Percentiles rank a stretch among this genome's conserved stretches.
phyloP scores from a whole-genome alignment of 495 filamentous ascomycete genomes.

The Aspergillus diversus region DNA sequence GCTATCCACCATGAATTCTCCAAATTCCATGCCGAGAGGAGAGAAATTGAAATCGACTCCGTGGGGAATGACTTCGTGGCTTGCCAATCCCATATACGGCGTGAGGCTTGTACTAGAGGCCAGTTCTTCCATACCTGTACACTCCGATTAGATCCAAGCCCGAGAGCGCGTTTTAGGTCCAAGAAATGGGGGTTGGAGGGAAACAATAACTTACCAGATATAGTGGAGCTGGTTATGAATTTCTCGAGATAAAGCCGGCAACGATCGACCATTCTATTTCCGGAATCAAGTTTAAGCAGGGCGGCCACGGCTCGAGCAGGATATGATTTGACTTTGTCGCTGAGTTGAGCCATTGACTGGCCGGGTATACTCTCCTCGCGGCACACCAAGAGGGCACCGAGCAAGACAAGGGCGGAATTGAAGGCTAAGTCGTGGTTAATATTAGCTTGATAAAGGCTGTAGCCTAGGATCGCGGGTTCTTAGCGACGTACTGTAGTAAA shows the following conservation, averaged over 20 bases:
- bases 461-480: not conserved
- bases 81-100: not conserved
- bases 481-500: conserved; percentile 42
- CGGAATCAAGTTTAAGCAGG: conserved; percentile 40
- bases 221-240: conserved; percentile 31
- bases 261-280: conserved; percentile 45
- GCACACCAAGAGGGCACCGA: conserved; percentile 36
- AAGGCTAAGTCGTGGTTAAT: conserved; percentile 35
- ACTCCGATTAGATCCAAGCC: not conserved
- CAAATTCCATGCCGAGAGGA: conserved; percentile 44
- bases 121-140: not conserved
- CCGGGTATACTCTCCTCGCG: conserved; percentile 21
- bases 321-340: conserved; percentile 25
- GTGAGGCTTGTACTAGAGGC: not conserved
- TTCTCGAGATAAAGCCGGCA: conserved; percentile 42
- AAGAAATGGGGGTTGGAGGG: not conserved
- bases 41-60: conserved; percentile 22
- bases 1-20: conserved; percentile 50
- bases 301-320: conserved; percentile 36
- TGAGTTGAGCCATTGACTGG: conserved; percentile 15
- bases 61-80: not conserved
- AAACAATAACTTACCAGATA: conserved; percentile 25
- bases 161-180: not conserved
- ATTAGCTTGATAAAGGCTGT: not conserved
- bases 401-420: conserved; percentile 43